Evolutionary conservation across 164 flowering plant species (phyloP).

Genomic region (Hamamelis virginiana): DNA sequence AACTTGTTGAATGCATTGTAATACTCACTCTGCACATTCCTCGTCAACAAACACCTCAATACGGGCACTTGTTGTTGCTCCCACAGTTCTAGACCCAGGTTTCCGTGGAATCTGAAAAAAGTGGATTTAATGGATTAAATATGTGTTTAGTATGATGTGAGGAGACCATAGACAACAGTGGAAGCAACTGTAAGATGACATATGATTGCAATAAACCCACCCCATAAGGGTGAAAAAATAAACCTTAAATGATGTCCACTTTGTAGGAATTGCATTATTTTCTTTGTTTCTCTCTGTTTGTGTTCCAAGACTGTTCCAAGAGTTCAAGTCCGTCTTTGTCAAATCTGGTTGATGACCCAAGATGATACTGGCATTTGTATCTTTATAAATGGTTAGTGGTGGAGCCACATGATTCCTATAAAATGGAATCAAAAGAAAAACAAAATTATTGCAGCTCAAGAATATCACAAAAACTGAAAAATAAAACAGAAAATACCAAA

Average conservation of each 20-base stretch:
- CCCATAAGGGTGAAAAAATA: neutral
- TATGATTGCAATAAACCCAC: neutral
- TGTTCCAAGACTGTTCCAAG: slow-evolving; percentile 70
- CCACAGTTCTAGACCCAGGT: slow-evolving; percentile 38
- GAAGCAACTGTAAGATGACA: neutral
- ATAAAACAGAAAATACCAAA: too few species aligned
- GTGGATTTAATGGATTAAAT: neutral
- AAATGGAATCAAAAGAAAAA: neutral
- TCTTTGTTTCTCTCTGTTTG: slow-evolving; percentile 85
- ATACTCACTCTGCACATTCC: slow-evolving; percentile 69
- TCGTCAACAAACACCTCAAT: slow-evolving; percentile 91
- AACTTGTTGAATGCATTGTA: neutral
- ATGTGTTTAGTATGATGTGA: too few species aligned
- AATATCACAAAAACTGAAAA: too few species aligned
- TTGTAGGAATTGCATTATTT: slow-evolving; percentile 65
- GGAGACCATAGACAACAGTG: neutral
- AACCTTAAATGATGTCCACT: slow-evolving; percentile 87
- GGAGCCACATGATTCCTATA: slow-evolving; percentile 38
- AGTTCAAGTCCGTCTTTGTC: slow-evolving; percentile 32
- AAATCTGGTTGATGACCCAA: slow-evolving; percentile 32
- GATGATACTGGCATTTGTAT: slow-evolving; percentile 23
- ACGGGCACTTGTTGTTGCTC: slow-evolving; percentile 34
- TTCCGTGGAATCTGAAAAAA: slow-evolving; percentile 61
- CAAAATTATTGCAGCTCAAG: too few species aligned
- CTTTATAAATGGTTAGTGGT: slow-evolving; percentile 58